Conservation (phyloP, 441 rosid species). For the Theobroma grandiflorum region DNA sequence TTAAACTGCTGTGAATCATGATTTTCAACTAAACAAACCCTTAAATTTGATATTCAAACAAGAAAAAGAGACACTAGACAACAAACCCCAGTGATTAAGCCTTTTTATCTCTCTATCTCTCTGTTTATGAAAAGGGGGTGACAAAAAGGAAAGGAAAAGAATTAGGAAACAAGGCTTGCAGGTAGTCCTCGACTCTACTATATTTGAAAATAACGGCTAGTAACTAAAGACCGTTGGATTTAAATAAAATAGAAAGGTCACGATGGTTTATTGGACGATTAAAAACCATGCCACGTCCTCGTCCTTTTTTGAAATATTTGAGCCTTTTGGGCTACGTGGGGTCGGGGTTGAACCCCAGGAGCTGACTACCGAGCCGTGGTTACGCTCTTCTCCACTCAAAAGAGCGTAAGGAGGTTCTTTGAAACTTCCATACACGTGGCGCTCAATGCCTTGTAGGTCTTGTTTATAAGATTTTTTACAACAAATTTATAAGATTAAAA, state of each 20-base stretch:
- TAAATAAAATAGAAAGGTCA: conserved; percentile 1
- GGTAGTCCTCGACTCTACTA: not conserved
- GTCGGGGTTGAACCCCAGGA: not conserved
- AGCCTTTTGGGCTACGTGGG: not conserved
- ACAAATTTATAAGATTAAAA: too few relatives aligned
- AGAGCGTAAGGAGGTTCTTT: not conserved
- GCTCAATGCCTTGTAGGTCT: not conserved
- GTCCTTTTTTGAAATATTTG: not conserved
- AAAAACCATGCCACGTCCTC: not conserved
- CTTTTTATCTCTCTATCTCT: not conserved
- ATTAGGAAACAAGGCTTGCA: not conserved
- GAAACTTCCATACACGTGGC: not conserved
- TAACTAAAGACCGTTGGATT: conserved; percentile 17
- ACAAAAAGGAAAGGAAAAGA: conserved; percentile 19
- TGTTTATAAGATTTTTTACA: not conserved
- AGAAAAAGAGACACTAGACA: too few relatives aligned
- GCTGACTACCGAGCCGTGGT: not conserved
- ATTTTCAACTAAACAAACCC: not conserved
- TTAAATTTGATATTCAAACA: conserved; percentile 1
- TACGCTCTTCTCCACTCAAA: conserved; percentile 18
- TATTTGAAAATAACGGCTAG: conserved; percentile 24
- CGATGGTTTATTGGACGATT: not conserved
- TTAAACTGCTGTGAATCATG: not conserved
- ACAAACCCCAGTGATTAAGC: conserved; percentile 16
- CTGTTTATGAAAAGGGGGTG: not conserved